Conservation (phyloP, 495 filamentous ascomycete species). For the Cercophora scortea region DNA sequence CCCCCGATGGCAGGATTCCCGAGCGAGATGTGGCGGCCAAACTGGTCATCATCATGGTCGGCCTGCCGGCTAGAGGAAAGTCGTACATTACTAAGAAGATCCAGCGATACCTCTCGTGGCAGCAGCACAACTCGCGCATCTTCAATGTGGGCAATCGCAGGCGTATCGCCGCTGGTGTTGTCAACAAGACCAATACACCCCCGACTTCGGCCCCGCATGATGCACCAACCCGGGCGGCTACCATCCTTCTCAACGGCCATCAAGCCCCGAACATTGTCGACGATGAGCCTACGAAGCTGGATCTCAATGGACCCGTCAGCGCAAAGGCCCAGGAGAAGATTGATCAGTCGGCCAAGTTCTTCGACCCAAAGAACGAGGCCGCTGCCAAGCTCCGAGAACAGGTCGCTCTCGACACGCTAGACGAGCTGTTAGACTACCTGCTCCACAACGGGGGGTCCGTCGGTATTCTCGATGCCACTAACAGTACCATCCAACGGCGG, state of each 20-base stretch:
- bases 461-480: constrained; percentile 97
- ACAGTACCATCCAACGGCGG: constrained; percentile 81
- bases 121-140: constrained; percentile 88
- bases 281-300: constrained; percentile 25
- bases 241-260: constrained; percentile 39
- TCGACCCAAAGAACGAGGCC: constrained; percentile 80
- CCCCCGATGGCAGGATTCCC: constrained; percentile 88
- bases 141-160: constrained; percentile 95
- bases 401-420: constrained; percentile 82
- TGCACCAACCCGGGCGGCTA: constrained; percentile 36
- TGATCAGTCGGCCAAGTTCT: constrained; percentile 89
- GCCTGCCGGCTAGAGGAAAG: constrained; percentile 88
- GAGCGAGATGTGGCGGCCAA: constrained; percentile 90
- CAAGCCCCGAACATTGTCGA: constrained; percentile 26
- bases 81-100: constrained; percentile 99
- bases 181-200: constrained; percentile 17
- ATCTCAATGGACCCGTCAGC: constrained; percentile 18
- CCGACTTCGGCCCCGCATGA: constrained; percentile 14
- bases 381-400: constrained; percentile 83
- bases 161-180: constrained; percentile 62
- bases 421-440: constrained; percentile 85
- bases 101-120: constrained; percentile 89
- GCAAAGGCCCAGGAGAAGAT: constrained; percentile 41
- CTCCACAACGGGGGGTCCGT: constrained; percentile 75
- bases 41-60: constrained; percentile 97